phyloP scores from a whole-genome alignment of 2,329 filamentous ascomycete species.

The Cladosporium cucumerinum region DNA sequence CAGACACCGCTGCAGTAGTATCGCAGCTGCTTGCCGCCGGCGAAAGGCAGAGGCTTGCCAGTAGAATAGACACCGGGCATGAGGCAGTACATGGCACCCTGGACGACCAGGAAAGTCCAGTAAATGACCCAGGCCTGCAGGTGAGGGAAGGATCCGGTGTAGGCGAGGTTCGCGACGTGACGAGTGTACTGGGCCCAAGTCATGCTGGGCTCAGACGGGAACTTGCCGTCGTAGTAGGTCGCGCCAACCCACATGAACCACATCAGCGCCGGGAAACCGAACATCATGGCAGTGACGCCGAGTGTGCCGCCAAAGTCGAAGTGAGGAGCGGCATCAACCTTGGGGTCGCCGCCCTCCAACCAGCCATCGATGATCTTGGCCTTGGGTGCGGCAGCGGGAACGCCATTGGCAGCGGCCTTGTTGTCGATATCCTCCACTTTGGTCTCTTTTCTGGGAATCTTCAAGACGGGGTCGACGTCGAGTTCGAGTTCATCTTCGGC shows the following conservation, averaged over 20 bases:
- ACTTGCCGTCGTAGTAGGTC: slow-evolving; percentile 82
- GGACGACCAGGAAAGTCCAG: slow-evolving; percentile 87
- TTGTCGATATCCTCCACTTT: slow-evolving; percentile 18
- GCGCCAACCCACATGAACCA: slow-evolving; percentile 99
- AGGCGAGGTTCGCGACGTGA: slow-evolving; percentile 69
- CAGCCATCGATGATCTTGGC: slow-evolving; percentile 39
- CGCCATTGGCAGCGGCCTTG: slow-evolving; percentile 30
- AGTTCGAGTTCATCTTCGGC: slow-evolving; percentile 22
- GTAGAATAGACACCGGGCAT: slow-evolving; percentile 84
- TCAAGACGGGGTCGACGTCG: slow-evolving; percentile 16
- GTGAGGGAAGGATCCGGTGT: slow-evolving; percentile 80
- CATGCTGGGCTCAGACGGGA: slow-evolving; percentile 55
- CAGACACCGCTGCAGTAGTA: slow-evolving; percentile 93
- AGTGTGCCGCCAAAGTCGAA: slow-evolving; percentile 83
- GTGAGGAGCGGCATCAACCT: slow-evolving; percentile 47
- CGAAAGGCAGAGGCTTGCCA: slow-evolving; percentile 81
- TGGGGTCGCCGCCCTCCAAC: slow-evolving; percentile 37
- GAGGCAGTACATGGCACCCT: slow-evolving; percentile 76
- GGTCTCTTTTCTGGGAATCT: slow-evolving; percentile 13
- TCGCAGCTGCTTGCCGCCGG: slow-evolving; percentile 76
- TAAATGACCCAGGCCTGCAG: slow-evolving; percentile 86
- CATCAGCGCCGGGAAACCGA: slow-evolving; percentile 90
- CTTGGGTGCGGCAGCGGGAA: slow-evolving; percentile 37
- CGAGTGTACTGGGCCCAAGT: slow-evolving; percentile 66
- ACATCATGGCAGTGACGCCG: slow-evolving; percentile 83